Evolutionary conservation across 352 stramenopile genomes (phyloP).

Genomic region (Bremia lactucae): DNA sequence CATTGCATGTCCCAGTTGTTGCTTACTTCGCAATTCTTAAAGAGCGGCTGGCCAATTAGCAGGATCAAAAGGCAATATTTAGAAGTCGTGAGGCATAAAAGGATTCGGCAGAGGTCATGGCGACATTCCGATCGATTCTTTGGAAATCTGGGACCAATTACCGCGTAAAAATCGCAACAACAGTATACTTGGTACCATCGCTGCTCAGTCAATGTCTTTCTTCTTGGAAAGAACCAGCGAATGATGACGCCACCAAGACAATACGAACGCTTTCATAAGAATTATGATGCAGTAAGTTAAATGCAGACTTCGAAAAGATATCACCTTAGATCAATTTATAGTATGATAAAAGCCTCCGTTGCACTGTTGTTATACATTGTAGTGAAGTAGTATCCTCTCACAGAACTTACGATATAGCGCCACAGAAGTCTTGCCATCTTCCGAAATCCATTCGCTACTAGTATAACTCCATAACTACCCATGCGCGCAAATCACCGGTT

Average conservation of each 20-base stretch:
- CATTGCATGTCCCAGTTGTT: slow-evolving; percentile 81
- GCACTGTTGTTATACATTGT: slow-evolving; percentile 20
- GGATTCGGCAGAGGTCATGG: slow-evolving; percentile 32
- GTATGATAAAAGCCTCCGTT: slow-evolving; percentile 34
- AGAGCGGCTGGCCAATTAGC: slow-evolving; percentile 71
- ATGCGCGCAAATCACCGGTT: slow-evolving; percentile 17
- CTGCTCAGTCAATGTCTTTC: slow-evolving; percentile 20
- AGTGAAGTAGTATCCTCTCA: slow-evolving; percentile 42
- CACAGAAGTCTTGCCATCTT: slow-evolving; percentile 28
- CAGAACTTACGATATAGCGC: slow-evolving; percentile 35
- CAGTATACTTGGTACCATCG: slow-evolving; percentile 50
- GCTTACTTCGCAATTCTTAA: slow-evolving; percentile 68
- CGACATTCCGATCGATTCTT: background rate
- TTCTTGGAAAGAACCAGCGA: slow-evolving; percentile 13
- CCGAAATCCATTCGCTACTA: slow-evolving; percentile 44
- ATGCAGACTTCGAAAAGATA: slow-evolving; percentile 25
- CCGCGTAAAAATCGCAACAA: slow-evolving; percentile 19
- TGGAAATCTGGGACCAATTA: slow-evolving; percentile 14
- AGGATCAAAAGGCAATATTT: slow-evolving; percentile 23
- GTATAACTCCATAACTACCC: slow-evolving; percentile 59
- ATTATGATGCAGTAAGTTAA: slow-evolving; percentile 27
- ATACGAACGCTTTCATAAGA: slow-evolving; percentile 48
- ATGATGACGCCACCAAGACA: slow-evolving; percentile 42
- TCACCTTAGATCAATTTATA: slow-evolving; percentile 45
- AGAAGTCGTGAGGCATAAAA: slow-evolving; percentile 61